These are phyloP conservation scores for Stentor roeselii DNA, from an alignment of 73 alveolate genomes.

Conservation along the genomic window DNA sequence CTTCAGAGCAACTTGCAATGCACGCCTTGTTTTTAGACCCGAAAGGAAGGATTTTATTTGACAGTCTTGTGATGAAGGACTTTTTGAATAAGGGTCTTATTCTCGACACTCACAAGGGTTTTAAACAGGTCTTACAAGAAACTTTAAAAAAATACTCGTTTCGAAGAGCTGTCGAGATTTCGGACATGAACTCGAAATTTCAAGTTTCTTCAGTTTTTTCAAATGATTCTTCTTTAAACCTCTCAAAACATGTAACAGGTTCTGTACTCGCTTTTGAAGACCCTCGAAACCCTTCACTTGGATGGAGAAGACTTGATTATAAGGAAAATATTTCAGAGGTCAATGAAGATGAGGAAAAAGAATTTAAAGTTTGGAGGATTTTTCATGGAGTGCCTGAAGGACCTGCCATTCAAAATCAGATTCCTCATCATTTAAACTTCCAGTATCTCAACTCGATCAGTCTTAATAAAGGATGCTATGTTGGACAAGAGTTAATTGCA, in stretches of 20 bases:
- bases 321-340: neutral
- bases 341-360: neutral
- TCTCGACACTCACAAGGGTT: neutral
- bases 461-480: slow-evolving; percentile 69
- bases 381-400: slow-evolving; percentile 54
- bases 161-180: neutral
- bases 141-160: neutral
- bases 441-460: slow-evolving; percentile 54
- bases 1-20: neutral
- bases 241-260: neutral
- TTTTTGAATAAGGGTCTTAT: neutral
- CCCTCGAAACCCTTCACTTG: neutral
- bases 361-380: slow-evolving; percentile 34
- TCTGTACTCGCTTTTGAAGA: neutral
- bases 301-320: neutral
- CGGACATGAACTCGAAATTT: neutral
- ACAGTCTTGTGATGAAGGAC: neutral
- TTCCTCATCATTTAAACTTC: slow-evolving; percentile 50
- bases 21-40: slow-evolving; percentile 4
- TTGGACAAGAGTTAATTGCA: slow-evolving; percentile 70
- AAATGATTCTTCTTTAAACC: neutral
- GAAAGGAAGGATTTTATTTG: neutral
- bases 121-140: neutral
- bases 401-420: slow-evolving; percentile 33
- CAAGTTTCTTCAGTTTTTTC: neutral